A percentile compares a stretch with the other conserved stretches of the same genome.
Evolutionary conservation across 225 moss, liverwort and hornwort genomes (phyloP).

Genomic region (Antitrichia curtipendula): DNA sequence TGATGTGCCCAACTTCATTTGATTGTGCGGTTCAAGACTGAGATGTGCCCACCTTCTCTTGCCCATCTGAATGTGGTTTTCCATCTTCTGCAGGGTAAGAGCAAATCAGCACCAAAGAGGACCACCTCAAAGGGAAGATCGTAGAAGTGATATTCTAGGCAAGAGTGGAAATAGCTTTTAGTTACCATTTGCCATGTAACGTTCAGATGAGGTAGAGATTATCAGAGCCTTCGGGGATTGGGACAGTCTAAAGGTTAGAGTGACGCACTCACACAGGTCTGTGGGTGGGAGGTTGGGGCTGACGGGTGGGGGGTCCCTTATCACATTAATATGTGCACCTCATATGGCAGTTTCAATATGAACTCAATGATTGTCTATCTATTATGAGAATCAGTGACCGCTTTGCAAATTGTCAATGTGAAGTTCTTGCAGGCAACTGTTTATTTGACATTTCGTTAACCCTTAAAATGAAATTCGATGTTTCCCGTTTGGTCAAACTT

Average conservation of each 20-base stretch:
- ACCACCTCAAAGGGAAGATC: constrained; percentile 8
- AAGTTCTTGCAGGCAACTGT: not conserved
- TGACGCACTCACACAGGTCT: not conserved
- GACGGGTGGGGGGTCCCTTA: not conserved
- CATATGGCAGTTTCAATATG: not conserved
- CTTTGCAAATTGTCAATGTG: not conserved
- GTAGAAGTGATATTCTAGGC: not conserved
- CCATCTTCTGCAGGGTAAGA: constrained; percentile 8
- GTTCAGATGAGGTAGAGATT: constrained; percentile 3
- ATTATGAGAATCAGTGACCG: not conserved
- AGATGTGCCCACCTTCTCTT: not conserved
- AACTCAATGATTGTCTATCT: not conserved
- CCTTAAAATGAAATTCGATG: no score
- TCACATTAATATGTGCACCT: constrained; percentile 7
- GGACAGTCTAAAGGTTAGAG: not conserved
- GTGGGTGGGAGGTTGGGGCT: not conserved
- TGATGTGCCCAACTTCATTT: not conserved
- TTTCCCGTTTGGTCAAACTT: not conserved
- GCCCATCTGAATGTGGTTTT: not conserved
- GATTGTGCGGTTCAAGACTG: not conserved
- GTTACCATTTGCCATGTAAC: not conserved
- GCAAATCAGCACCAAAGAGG: constrained; percentile 8
- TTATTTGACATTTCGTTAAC: not conserved
- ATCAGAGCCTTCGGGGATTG: constrained; percentile 8
- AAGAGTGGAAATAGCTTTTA: not conserved